Conservation (phyloP, 495 filamentous ascomycete genomes). For the Delitschia confertaspora region DNA sequence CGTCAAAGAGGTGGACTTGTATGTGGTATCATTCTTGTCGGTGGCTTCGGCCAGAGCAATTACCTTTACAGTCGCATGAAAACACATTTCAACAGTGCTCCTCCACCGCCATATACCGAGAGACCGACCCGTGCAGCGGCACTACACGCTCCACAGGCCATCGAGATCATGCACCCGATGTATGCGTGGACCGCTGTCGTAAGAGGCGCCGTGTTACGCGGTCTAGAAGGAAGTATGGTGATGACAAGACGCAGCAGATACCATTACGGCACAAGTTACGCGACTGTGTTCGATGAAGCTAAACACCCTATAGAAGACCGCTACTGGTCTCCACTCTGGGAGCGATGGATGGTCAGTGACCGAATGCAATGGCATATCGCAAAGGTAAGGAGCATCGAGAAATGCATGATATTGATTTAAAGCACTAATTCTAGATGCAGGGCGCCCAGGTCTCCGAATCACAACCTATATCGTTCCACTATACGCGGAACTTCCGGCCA, state of each 20-base stretch:
- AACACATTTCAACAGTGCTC: conserved; percentile 53
- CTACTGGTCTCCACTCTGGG: conserved; percentile 70
- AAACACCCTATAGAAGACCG: conserved; percentile 58
- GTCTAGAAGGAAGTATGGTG: conserved; percentile 64
- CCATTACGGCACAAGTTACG: conserved; percentile 73
- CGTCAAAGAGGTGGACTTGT: conserved; percentile 52
- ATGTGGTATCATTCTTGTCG: conserved; percentile 60
- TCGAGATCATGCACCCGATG: conserved; percentile 54
- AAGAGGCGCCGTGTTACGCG: conserved; percentile 55
- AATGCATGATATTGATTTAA: neutral
- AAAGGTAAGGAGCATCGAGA: conserved; percentile 41
- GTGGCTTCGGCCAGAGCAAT: conserved; percentile 60
- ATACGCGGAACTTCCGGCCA: conserved; percentile 66
- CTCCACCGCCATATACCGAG: conserved; percentile 58
- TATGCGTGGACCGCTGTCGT: conserved; percentile 75
- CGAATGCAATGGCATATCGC: conserved; percentile 75
- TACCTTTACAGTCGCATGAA: conserved; percentile 55
- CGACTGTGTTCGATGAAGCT: conserved; percentile 62
- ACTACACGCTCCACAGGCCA: conserved; percentile 32
- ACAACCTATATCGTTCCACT: conserved; percentile 63
- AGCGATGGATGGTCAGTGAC: conserved; percentile 71
- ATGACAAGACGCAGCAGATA: conserved; percentile 55
- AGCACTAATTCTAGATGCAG: conserved; percentile 29
- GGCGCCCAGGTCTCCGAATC: conserved; percentile 60
- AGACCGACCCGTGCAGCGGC: conserved; percentile 48